Conservation (phyloP, 2,329 filamentous ascomycete genomes). For the Uncinocarpus reesii region DNA sequence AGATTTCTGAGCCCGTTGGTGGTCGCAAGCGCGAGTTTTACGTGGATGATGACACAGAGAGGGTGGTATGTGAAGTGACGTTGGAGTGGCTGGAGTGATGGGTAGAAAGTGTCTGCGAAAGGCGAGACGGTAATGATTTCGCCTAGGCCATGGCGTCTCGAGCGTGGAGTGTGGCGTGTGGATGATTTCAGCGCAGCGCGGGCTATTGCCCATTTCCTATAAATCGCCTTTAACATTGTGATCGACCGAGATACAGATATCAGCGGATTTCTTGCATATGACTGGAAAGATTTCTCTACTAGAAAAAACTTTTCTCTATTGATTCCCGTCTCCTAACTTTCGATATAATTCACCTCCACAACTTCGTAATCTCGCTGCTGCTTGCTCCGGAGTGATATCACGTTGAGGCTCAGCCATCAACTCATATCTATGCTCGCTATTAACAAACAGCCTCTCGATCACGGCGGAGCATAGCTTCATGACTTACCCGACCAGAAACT, state of each 20-base stretch:
- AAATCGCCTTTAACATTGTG: too few relatives aligned
- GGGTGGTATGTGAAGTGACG: constrained; percentile 25
- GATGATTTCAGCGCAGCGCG: not conserved
- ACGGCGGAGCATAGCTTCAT: not conserved
- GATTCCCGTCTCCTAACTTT: constrained; percentile 45
- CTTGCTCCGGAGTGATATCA: constrained; percentile 96
- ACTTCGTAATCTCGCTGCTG: constrained; percentile 62
- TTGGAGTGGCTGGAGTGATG: not conserved
- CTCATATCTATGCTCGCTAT: constrained; percentile 52
- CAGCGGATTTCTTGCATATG: too few relatives aligned
- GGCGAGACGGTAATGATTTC: not conserved
- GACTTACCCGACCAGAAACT: constrained; percentile 74
- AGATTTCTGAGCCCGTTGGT: constrained; percentile 50
- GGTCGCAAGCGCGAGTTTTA: constrained; percentile 45
- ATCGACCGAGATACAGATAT: too few relatives aligned
- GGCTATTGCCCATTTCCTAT: not conserved
- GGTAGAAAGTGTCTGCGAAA: not conserved
- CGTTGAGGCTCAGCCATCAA: constrained; percentile 95
- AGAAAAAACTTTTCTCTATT: not conserved
- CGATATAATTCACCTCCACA: constrained; percentile 79
- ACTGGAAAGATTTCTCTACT: too few relatives aligned
- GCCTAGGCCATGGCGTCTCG: not conserved
- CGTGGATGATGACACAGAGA: constrained; percentile 55
- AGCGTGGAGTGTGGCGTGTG: not conserved
- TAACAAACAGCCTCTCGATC: constrained; percentile 5